Base-by-base conservation (phyloP, 2,329 filamentous ascomycete genomes). In the Plenodomus tracheiphilus region DNA sequence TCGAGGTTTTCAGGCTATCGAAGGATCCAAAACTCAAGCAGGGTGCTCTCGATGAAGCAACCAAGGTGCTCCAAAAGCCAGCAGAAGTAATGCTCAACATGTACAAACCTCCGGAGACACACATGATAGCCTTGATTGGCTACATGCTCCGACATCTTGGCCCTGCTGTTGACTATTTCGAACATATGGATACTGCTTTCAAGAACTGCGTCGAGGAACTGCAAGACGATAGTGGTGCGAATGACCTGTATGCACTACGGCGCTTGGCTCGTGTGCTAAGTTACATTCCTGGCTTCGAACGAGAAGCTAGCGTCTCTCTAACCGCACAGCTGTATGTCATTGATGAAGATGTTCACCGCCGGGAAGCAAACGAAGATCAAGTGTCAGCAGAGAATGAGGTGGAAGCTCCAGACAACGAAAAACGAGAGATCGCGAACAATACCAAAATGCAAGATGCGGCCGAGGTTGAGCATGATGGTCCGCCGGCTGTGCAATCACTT, bases 241-340 rank as follows among this genome's bases (percentile, higher is more conserved):
- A 41, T 18, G 39, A 41, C n/a, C n/a, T 25, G n/a, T 16, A 15
- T 16, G 39, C 21, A 2, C 19, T 41, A 16, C 39, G 39, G 15
- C 21, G 39, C 3, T 18, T 41, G 21, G 21, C 39, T 16, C 20
- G 21, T 5, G 22, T 41, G 5, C 25, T 41, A 8, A 41, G 39
- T 19, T 41, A 25, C 21, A 15, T 41, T n/a, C 21, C 39, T 16
- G 39, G 20, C 25, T 41, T 41, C 16, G 39, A 41, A 41, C 4
- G 9, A 30, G 39, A 28, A 13, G 39, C 39, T 3, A n/a, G 25
- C 21, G 30, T 41, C 15, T 15, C 39, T 28, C 21, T 41, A 11
- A 41, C 39, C n/a, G 39, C 39, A 18, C 39, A 41, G 21, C 9
- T 41, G 21, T 41, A 41, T 22, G 30, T 41, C 19, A 13, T 41